Conservation (phyloP, 371 early-diverging fungal genomes). For the Mucor irregularis region DNA sequence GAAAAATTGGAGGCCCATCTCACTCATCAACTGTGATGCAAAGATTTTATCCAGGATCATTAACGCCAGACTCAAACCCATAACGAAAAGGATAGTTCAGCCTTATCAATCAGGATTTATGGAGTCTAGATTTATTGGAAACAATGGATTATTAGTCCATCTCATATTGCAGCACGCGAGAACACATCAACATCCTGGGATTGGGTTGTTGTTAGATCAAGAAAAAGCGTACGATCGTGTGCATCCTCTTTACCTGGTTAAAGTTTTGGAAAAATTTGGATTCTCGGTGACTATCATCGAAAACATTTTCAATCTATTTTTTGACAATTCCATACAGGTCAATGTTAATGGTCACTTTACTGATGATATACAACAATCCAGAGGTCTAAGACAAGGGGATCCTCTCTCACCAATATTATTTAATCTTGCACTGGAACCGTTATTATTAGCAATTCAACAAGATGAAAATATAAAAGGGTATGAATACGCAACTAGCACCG, state of each 20-base stretch:
- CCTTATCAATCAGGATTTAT: slow-evolving; percentile 12
- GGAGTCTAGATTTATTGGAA: slow-evolving; percentile 1
- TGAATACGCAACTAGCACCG: too few species aligned
- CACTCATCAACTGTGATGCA: background rate
- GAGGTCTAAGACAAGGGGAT: slow-evolving; percentile 21
- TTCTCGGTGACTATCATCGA: background rate
- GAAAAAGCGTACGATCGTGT: slow-evolving; percentile 23
- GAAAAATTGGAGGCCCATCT: slow-evolving; percentile 26
- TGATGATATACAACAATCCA: background rate
- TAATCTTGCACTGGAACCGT: slow-evolving; percentile 21
- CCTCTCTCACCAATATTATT: slow-evolving; percentile 15
- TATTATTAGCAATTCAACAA: too few species aligned
- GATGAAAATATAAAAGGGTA: too few species aligned
- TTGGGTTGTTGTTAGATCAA: slow-evolving; percentile 15
- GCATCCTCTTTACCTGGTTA: slow-evolving; percentile 3
- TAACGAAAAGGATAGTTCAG: background rate
- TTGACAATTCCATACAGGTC: background rate
- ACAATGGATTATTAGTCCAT: background rate
- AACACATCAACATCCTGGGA: too few species aligned
- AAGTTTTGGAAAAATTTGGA: slow-evolving; percentile 4
- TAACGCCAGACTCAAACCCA: background rate
- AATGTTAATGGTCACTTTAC: slow-evolving; percentile 1
- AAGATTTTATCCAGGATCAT: background rate
- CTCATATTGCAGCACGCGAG: background rate
- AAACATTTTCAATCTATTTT: background rate